These are phyloP conservation scores for Vaccinium myrtillus DNA, from an alignment of 148 eudicot species.

Conservation along the genomic window DNA sequence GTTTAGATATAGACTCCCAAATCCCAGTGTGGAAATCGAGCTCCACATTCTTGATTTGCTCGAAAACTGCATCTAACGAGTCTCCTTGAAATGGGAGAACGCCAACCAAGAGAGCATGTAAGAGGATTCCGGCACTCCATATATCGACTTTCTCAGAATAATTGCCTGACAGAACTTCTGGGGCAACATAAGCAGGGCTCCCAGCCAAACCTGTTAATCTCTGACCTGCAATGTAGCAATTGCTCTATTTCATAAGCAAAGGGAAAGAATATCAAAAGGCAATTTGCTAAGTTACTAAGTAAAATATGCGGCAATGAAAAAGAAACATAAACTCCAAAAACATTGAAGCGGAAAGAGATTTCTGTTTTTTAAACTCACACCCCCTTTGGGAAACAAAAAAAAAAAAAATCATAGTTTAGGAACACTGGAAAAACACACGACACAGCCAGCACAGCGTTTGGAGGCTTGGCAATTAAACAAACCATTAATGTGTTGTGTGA, in stretches of 20 bases:
- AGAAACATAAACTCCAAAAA: neutral
- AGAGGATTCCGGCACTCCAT: slow-evolving; percentile 96
- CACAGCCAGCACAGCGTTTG: neutral
- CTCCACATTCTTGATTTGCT: slow-evolving; percentile 66
- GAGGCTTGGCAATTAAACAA: neutral
- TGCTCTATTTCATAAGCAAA: slow-evolving; percentile 10
- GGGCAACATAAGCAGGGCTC: slow-evolving; percentile 97
- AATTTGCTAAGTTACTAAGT: slow-evolving; percentile 2
- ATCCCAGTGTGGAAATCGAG: slow-evolving; percentile 73
- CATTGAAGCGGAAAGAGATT: neutral
- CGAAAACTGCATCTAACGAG: slow-evolving; percentile 71
- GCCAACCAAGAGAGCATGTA: slow-evolving; percentile 80
- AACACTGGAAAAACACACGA: neutral
- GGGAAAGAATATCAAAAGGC: neutral
- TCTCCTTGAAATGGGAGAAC: slow-evolving; percentile 86
- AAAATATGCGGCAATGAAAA: neutral
- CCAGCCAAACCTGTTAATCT: slow-evolving; percentile 85
- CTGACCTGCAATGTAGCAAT: slow-evolving; percentile 54
- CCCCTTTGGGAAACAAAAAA: neutral
- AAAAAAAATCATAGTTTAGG: neutral
- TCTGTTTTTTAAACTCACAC: neutral
- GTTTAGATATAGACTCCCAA: slow-evolving; percentile 83
- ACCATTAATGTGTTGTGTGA: neutral
- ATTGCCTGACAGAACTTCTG: slow-evolving; percentile 73
- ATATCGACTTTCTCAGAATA: slow-evolving; percentile 88